These are phyloP conservation scores for Jatropha podagrica DNA, from an alignment of 441 rosid genomes.

Conservation along the genomic window DNA sequence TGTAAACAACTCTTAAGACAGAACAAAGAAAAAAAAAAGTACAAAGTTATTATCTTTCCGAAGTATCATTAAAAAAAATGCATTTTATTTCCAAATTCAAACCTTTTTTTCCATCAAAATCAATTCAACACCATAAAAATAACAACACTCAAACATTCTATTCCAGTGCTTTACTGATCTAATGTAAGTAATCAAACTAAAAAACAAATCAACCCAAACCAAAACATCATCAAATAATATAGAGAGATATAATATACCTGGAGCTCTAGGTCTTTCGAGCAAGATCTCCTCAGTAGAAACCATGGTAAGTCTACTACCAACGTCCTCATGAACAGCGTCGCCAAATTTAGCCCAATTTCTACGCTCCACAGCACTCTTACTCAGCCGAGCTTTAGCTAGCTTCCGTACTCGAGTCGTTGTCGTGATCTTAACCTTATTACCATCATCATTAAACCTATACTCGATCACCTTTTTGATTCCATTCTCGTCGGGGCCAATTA, in stretches of 20 bases:
- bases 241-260: constrained; percentile 27
- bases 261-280: constrained; percentile 73
- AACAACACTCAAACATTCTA: not conserved
- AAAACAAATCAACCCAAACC: not conserved
- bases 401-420: constrained; percentile 66
- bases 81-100: not conserved
- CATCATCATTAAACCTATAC: constrained; percentile 71
- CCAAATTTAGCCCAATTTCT: constrained; percentile 78
- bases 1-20: not conserved
- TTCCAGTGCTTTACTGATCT: not conserved
- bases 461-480: constrained; percentile 73
- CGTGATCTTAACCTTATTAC: constrained; percentile 61
- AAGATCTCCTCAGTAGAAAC: constrained; percentile 82
- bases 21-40: not conserved
- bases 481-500: constrained; percentile 72
- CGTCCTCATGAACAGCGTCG: constrained; percentile 76
- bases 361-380: constrained; percentile 68
- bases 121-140: not conserved
- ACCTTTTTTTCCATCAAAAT: not conserved
- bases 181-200: not conserved
- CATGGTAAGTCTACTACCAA: constrained; percentile 69
- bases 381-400: constrained; percentile 62
- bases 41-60: not conserved
- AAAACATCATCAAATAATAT: not conserved
- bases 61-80: not conserved